Evolutionary conservation across 2,329 filamentous ascomycete species (phyloP), one percentile per base, ranked within the genome.

Genomic region (Zopfia rhizophila): DNA sequence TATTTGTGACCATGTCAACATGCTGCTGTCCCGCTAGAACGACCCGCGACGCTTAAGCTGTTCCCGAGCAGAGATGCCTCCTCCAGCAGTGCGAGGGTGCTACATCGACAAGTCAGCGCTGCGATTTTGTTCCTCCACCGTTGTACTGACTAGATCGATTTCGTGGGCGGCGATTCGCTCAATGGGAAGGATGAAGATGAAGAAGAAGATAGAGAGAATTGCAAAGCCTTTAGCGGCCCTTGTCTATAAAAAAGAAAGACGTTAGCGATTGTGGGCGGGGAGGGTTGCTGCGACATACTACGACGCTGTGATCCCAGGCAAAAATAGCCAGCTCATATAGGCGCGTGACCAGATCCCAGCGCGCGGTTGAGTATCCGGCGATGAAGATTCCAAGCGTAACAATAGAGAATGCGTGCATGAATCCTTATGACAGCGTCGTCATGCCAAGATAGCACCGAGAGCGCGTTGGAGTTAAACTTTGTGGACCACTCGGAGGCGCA

Each of bases 331-430:
- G 85, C 77, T 99, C 93, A 87, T 97, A 96, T 65, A 97, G 83
- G 66, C 92, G 88, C 63, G 93, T 97, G 61, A 97, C 91, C 55
- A 99, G 87, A 77, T 97, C 94, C 92, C 94, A 99, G 81, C 94
- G 89, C 71, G 94, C 94, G 77, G 94, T 99, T 74, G 93, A 97
- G 82, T 99, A 99, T 75, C 94, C 94, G 79, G 94, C 93, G 82
- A 97, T 89, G 81, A 99, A 99, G 80, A 99, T 97, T 78, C 89
- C 91, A 78, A 96, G 86, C 68, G 92, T 96, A 75, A 97, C 84
- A 74, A 93, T 81, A 56, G 93, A 97, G 80, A 97, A 97, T 69
- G 92, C 91, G 91, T 97, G 92, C 93, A 97, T 97, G 82, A 81
- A 83, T 54, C 50, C 44, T 29, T 31, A 17, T 18, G 11, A 24